Percentiles rank a stretch among this genome's conserved stretches.
These are phyloP conservation scores for Brassica hybrid DNA, from an alignment of 441 rosid species.

Conservation along the genomic window DNA sequence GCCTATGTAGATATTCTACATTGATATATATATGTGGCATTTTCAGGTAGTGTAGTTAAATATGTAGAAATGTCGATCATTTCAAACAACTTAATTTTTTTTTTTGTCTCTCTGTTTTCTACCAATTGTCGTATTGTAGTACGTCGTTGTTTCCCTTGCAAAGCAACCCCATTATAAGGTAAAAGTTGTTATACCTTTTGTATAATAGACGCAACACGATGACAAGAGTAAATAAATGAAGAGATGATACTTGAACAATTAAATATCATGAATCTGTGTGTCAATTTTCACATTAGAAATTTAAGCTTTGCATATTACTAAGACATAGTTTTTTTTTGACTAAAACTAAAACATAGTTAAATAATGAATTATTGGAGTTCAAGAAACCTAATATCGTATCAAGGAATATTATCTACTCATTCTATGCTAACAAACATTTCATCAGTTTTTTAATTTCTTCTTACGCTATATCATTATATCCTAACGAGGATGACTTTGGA, in stretches of 20 bases:
- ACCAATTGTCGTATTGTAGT: constrained; percentile 42
- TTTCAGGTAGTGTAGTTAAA: constrained; percentile 12
- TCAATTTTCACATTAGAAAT: constrained; percentile 21
- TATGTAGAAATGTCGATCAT: constrained; percentile 28
- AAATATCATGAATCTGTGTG: constrained; percentile 20
- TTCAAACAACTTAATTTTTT: constrained; percentile 28
- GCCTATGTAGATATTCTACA: neutral
- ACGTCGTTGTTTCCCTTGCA: constrained; percentile 38
- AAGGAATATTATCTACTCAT: constrained; percentile 2
- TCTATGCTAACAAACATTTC: constrained; percentile 17
- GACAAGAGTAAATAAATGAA: constrained; percentile 13
- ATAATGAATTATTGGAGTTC: constrained; percentile 27
- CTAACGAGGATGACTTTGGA: constrained; percentile 39
- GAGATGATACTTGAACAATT: constrained; percentile 4
- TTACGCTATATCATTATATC: constrained; percentile 38
- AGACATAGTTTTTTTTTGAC: too few relatives aligned
- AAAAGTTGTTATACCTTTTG: constrained; percentile 26
- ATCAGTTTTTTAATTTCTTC: constrained; percentile 25
- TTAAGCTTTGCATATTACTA: constrained; percentile 3
- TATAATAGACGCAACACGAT: constrained; percentile 34
- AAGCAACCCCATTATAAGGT: constrained; percentile 38
- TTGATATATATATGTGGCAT: neutral
- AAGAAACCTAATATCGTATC: constrained; percentile 24
- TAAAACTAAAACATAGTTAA: constrained; percentile 18
- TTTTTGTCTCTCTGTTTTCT: constrained; percentile 42